A percentile compares a stretch with the other conserved stretches of the same genome.
Conservation (phyloP, 1,284 basidiomycete species). For the Mycosarcoma mackinlayi region DNA sequence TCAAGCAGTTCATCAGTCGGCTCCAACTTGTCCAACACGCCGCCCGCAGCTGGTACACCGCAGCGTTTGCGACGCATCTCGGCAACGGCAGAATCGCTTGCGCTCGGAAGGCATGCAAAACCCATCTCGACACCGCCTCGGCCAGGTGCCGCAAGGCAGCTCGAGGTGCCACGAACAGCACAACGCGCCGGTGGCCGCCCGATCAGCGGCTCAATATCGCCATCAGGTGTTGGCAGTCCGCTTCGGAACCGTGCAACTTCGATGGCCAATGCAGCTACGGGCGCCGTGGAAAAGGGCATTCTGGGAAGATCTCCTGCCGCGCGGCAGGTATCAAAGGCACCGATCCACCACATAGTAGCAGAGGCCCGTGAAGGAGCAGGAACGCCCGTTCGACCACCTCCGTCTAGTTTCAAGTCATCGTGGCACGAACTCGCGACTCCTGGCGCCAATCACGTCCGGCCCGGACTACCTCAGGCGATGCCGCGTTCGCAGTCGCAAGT, state of each 20-base stretch:
- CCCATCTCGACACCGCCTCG: constrained; percentile 35
- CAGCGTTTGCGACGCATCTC: constrained; percentile 41
- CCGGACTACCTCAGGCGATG: constrained; percentile 21
- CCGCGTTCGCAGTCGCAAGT: constrained; percentile 41
- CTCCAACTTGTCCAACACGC: constrained; percentile 38
- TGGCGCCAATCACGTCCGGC: not conserved
- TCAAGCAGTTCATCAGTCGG: constrained; percentile 41
- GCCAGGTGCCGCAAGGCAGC: constrained; percentile 16
- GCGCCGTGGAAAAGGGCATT: constrained; percentile 40
- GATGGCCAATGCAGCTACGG: constrained; percentile 32
- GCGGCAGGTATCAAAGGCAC: constrained; percentile 24
- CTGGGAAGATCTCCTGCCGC: constrained; percentile 28
- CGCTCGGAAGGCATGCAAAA: constrained; percentile 27
- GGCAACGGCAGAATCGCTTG: constrained; percentile 40
- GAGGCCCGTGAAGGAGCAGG: constrained; percentile 10
- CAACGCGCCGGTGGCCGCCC: constrained; percentile 12
- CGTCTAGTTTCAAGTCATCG: constrained; percentile 40
- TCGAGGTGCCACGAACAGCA: constrained; percentile 19
- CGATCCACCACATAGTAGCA: constrained; percentile 4
- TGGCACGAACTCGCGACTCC: constrained; percentile 39
- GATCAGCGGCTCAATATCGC: constrained; percentile 13
- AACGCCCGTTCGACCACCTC: constrained; percentile 37
- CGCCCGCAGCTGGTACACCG: constrained; percentile 25
- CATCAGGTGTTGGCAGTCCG: constrained; percentile 26
- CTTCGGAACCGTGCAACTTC: constrained; percentile 43